Conservation (phyloP, 441 rosid species). For the Dalechampia spathulata region DNA sequence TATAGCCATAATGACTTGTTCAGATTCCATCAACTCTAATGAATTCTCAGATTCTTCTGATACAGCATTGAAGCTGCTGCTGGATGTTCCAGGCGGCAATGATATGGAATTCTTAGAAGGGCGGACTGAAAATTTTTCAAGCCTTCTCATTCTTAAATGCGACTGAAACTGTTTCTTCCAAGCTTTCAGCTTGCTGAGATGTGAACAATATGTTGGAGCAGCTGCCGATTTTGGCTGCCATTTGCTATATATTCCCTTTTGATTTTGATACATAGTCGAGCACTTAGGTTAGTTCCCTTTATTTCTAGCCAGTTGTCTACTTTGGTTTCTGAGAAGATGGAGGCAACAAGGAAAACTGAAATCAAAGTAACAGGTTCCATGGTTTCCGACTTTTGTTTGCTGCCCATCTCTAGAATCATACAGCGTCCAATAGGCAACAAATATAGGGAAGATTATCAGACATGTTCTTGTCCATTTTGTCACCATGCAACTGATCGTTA, state of each 20-base stretch:
- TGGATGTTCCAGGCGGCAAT: constrained; percentile 24
- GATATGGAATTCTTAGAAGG: constrained; percentile 24
- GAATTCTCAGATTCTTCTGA: constrained; percentile 22
- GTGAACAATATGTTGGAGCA: neutral
- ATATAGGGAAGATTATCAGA: neutral
- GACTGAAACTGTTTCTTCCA: constrained; percentile 7
- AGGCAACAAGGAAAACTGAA: constrained; percentile 1
- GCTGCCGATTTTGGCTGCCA: neutral
- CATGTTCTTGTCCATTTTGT: neutral
- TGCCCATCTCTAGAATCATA: neutral
- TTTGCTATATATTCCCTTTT: neutral
- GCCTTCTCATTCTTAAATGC: constrained; percentile 16
- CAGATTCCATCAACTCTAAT: constrained; percentile 22
- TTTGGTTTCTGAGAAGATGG: constrained; percentile 1
- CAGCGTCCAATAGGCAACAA: neutral
- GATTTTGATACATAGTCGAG: neutral
- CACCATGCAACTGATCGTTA: neutral
- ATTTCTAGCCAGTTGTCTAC: neutral
- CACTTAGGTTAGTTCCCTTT: neutral
- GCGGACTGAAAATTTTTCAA: constrained; percentile 9
- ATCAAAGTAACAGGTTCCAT: neutral
- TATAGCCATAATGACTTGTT: constrained; percentile 8
- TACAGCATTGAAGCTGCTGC: constrained; percentile 23
- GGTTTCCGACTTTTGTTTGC: neutral
- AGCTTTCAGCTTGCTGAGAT: neutral